Percentiles rank a stretch among this genome's conserved stretches.
These are phyloP conservation scores for Xylariaceae sp. DNA, from an alignment of 2,329 filamentous ascomycete species.

Conservation along the genomic window DNA sequence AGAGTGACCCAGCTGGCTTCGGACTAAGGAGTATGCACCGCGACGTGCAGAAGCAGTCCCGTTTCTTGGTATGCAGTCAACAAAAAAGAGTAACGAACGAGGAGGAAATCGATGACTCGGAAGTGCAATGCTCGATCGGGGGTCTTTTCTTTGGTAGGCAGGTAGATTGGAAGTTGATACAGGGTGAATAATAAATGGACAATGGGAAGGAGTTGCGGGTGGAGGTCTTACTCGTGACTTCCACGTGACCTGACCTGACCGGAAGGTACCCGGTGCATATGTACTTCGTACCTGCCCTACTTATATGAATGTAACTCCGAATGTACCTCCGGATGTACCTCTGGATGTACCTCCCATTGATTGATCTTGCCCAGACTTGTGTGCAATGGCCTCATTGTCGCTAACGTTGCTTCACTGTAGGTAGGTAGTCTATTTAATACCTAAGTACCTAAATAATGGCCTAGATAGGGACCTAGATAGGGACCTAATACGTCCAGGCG, in stretches of 20 bases:
- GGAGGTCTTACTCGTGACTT: slow-evolving; percentile 14
- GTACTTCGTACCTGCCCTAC: no score
- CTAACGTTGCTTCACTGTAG: no score
- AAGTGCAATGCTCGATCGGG: neutral
- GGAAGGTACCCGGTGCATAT: no score
- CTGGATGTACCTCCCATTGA: no score
- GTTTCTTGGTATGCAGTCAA: neutral
- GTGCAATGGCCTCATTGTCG: no score
- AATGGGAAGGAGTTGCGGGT: slow-evolving; percentile 1
- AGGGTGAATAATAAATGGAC: neutral
- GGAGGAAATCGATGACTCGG: neutral
- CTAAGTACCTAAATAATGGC: no score
- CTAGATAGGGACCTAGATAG: no score
- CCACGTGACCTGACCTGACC: slow-evolving; percentile 10
- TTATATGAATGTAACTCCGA: no score
- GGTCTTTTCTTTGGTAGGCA: neutral
- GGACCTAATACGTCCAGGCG: no score
- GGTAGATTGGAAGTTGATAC: neutral
- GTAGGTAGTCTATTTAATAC: no score
- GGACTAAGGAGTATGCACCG: neutral
- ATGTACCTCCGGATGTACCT: no score
- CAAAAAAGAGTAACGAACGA: neutral
- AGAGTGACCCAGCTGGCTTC: neutral
- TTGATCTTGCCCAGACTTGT: no score
- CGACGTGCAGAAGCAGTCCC: neutral